Percentiles rank a stretch among this genome's conserved stretches.
These are phyloP conservation scores for Lecanicillium sp. DNA, from an alignment of 2,329 filamentous ascomycete species.

Conservation along the genomic window DNA sequence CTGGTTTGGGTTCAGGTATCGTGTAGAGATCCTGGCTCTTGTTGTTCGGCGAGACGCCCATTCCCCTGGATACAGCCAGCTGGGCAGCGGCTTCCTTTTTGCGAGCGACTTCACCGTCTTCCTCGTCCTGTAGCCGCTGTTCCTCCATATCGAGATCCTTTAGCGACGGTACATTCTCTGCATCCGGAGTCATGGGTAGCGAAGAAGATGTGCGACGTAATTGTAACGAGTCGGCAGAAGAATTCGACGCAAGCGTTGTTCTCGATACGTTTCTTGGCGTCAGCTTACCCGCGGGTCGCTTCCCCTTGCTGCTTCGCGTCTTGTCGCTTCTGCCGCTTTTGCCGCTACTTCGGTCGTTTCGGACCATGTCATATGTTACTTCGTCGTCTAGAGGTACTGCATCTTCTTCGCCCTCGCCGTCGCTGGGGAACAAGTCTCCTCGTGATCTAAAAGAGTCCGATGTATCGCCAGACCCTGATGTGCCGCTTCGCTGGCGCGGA, in stretches of 20 bases:
- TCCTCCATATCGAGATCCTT: slow-evolving; percentile 47
- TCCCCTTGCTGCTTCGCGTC: slow-evolving; percentile 52
- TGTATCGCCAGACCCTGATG: slow-evolving; percentile 70
- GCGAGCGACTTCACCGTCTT: slow-evolving; percentile 43
- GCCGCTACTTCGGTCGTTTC: slow-evolving; percentile 61
- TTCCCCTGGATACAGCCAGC: slow-evolving; percentile 41
- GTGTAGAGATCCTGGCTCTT: slow-evolving; percentile 8
- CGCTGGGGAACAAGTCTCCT: slow-evolving; percentile 85
- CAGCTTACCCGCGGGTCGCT: slow-evolving; percentile 31
- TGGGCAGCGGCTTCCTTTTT: slow-evolving; percentile 44
- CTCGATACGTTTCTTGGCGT: slow-evolving; percentile 47
- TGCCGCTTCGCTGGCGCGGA: slow-evolving; percentile 60
- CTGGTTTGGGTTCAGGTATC: slow-evolving; percentile 15
- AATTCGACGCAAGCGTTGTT: slow-evolving; percentile 43
- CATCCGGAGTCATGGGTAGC: slow-evolving; percentile 25
- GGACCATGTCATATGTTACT: slow-evolving; percentile 74
- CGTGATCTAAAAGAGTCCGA: slow-evolving; percentile 80
- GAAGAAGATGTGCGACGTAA: slow-evolving; percentile 18
- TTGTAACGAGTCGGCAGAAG: slow-evolving; percentile 24
- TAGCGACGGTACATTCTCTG: slow-evolving; percentile 34
- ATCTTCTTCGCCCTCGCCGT: slow-evolving; percentile 79
- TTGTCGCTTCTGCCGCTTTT: slow-evolving; percentile 38
- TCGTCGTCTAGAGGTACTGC: slow-evolving; percentile 90
- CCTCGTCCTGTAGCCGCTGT: slow-evolving; percentile 38
- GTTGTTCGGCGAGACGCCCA: slow-evolving; percentile 30